Evolutionary conservation across 2,329 filamentous ascomycete species (phyloP), one percentile per base, ranked within the genome.

Genomic region (Fusarium pseudonygamai): DNA sequence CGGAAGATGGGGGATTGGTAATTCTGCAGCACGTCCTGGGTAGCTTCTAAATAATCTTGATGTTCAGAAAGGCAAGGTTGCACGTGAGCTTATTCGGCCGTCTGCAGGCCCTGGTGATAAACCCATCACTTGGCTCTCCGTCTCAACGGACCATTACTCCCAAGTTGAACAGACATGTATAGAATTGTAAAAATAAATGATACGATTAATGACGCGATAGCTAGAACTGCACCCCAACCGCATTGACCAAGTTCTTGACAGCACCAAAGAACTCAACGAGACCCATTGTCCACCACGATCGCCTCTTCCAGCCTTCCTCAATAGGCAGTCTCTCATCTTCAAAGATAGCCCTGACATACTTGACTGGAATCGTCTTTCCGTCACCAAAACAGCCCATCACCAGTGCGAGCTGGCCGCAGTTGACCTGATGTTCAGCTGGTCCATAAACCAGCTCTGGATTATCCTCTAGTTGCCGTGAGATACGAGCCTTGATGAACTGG

Each of bases 251-350:
- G 1, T 52, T 67, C n/a, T 39, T 64, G 5, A 67, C 64, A 18
- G 64, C 39, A 7, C 60, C 4, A 30, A 74, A 73, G 26, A 75
- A 71, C 16, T 73, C 67, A 13, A 75, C 6, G 20, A 77, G 52
- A 6, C 73, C 68, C 49, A 77, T 70, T 15, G 64, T 68, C 73
- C 72, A 75, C 75, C 69, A 76, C 12, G 28, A 60, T 26, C 71
- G 58, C 53, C 55, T 69, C 43, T 45, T 69, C 75, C 75, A 77
- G 14, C 75, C 75, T 26, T 77, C 73, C 16, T 69, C 34, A 10
- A 67, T 43, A 6, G 75, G 75, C 6, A 77, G 63, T 28, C 75
- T 73, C 60, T 77, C 75, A 2, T 77, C 73, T n/a, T 68, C 26
- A 39, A 77, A 71, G 45, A 77, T 64, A 40, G 73, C 75, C 6